Evolutionary conservation across 1,284 basidiomycete genomes (phyloP).

Genomic region (Papiliotrema nemorosa): DNA sequence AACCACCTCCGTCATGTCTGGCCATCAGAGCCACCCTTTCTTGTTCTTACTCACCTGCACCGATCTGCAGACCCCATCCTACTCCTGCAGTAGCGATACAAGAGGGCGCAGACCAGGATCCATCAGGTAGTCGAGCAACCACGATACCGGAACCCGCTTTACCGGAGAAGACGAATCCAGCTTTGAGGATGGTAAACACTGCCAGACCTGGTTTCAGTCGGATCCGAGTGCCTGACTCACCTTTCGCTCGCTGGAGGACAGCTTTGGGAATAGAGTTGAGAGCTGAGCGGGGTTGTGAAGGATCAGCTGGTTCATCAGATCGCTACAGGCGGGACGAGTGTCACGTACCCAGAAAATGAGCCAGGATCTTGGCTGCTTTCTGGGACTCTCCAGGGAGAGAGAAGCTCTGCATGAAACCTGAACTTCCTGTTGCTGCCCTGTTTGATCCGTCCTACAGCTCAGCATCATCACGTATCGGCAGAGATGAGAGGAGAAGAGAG

Average conservation of each 20-base stretch:
- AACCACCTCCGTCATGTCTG: slow-evolving; percentile 57
- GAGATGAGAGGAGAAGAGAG: background rate
- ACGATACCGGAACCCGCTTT: slow-evolving; percentile 94
- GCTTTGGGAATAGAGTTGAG: slow-evolving; percentile 94
- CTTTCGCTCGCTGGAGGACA: slow-evolving; percentile 82
- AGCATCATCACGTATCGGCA: slow-evolving; percentile 1
- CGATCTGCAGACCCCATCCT: slow-evolving; percentile 94
- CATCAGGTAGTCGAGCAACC: slow-evolving; percentile 89
- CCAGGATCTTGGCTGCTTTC: slow-evolving; percentile 86
- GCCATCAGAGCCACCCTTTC: background rate
- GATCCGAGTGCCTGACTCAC: slow-evolving; percentile 49
- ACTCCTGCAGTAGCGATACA: slow-evolving; percentile 97
- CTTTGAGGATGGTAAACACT: slow-evolving; percentile 86
- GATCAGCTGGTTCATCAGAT: slow-evolving; percentile 65
- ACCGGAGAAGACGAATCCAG: slow-evolving; percentile 93
- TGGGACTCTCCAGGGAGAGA: slow-evolving; percentile 80
- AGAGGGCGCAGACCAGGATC: slow-evolving; percentile 94
- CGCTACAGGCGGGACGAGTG: background rate
- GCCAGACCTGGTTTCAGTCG: slow-evolving; percentile 65
- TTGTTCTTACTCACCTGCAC: slow-evolving; percentile 54
- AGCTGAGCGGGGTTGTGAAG: slow-evolving; percentile 79
- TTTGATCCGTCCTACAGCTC: slow-evolving; percentile 32
- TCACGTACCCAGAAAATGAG: slow-evolving; percentile 75
- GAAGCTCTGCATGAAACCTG: slow-evolving; percentile 72
- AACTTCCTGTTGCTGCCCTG: slow-evolving; percentile 39